Conservation (phyloP, 2,329 filamentous ascomycete species). For the Aureobasidium sp. region DNA sequence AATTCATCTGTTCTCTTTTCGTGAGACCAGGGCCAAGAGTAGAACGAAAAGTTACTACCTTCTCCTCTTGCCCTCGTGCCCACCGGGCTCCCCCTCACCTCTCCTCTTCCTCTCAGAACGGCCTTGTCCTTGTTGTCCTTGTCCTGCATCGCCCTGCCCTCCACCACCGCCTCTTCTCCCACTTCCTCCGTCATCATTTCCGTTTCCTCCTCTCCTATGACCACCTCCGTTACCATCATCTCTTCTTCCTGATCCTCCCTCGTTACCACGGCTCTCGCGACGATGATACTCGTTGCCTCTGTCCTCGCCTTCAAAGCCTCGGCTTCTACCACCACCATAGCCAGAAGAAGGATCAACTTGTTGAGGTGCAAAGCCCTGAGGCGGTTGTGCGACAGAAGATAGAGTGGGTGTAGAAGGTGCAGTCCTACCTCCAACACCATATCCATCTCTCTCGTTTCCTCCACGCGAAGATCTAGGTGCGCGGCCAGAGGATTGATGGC, state of each 20-base stretch:
- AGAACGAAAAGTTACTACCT: no score
- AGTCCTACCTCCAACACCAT: background rate
- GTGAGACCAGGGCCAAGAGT: no score
- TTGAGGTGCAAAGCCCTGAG: background rate
- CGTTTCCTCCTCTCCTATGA: background rate
- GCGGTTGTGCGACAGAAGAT: background rate
- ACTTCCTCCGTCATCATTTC: background rate
- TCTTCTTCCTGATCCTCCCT: background rate
- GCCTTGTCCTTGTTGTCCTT: background rate
- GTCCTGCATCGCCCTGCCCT: background rate
- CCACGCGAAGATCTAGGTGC: conserved; percentile 14
- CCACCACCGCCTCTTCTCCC: background rate
- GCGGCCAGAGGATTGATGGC: background rate
- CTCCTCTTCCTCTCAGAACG: conserved; percentile 14
- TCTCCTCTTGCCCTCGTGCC: conserved; percentile 14
- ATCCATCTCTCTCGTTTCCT: conserved; percentile 16
- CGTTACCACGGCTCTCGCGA: background rate
- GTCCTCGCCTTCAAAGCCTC: background rate
- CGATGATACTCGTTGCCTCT: background rate
- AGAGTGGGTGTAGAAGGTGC: background rate
- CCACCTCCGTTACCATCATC: background rate
- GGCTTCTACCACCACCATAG: background rate
- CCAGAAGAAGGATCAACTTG: background rate
- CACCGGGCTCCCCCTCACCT: conserved; percentile 12
- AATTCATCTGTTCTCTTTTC: no score